These are phyloP conservation scores for Cercospora sp. DNA, from an alignment of 2,329 filamentous ascomycete genomes.

Conservation along the genomic window DNA sequence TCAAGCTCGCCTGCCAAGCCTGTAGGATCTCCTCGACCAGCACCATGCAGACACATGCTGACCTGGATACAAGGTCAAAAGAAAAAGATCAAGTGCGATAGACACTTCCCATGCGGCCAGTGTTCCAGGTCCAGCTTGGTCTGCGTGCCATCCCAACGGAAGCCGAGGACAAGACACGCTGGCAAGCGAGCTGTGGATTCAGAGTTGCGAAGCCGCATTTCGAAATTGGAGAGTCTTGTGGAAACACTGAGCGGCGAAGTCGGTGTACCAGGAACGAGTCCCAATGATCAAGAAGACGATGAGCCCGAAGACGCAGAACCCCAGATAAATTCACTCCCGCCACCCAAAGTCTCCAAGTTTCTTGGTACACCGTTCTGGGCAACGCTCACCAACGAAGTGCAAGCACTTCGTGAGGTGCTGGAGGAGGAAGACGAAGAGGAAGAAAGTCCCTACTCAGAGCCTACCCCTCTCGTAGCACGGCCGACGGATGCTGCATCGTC, in stretches of 20 bases:
- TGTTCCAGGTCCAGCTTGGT: constrained; percentile 20
- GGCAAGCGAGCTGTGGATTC: constrained; percentile 24
- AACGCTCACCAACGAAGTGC: constrained; percentile 35
- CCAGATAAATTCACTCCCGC: background rate
- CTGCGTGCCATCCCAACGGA: constrained; percentile 23
- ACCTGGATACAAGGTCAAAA: background rate
- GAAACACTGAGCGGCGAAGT: constrained; percentile 27
- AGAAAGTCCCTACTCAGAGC: background rate
- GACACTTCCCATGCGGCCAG: constrained; percentile 26
- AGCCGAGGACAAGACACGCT: constrained; percentile 22
- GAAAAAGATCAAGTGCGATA: constrained; percentile 29
- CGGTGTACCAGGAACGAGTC: background rate
- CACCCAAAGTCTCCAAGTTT: constrained; percentile 28
- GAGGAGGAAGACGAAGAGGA: constrained; percentile 32
- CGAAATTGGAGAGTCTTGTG: constrained; percentile 26
- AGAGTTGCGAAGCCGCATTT: constrained; percentile 25
- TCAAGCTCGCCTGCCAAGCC: constrained; percentile 36
- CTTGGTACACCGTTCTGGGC: constrained; percentile 37
- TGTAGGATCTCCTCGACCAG: constrained; percentile 7
- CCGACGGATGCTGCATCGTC: constrained; percentile 3
- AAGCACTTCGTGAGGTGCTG: constrained; percentile 36
- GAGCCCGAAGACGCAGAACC: background rate
- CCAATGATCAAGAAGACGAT: background rate
- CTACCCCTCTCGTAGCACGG: background rate
- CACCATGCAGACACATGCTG: background rate